phyloP scores from a whole-genome alignment of 2,329 filamentous ascomycete species.

The Ophiocordyceps camponoti-floridani region DNA sequence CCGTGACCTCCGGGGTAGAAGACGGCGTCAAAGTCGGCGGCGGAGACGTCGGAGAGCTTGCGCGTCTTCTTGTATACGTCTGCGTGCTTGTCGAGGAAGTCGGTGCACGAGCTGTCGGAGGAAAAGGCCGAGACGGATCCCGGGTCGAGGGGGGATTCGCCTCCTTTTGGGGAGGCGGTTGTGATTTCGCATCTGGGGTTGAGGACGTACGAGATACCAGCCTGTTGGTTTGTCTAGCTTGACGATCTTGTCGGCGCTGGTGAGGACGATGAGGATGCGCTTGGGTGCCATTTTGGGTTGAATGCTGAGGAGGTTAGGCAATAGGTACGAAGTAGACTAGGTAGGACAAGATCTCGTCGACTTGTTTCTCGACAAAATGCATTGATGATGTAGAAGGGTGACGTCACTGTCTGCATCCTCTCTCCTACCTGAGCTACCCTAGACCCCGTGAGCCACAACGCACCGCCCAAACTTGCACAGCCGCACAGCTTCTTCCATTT shows the following conservation, averaged over 20 bases:
- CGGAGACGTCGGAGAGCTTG: conserved; percentile 36
- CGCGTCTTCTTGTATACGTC: conserved; percentile 45
- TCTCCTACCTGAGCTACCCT: not conserved
- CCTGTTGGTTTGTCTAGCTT: conserved; percentile 39
- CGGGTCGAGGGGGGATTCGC: conserved; percentile 42
- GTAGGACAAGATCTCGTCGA: no score
- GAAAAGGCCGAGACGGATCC: conserved; percentile 35
- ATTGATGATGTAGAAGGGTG: no score
- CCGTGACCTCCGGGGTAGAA: conserved; percentile 41
- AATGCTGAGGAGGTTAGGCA: not conserved
- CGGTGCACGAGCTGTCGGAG: conserved; percentile 29
- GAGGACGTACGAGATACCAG: conserved; percentile 43
- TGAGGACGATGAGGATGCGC: conserved; percentile 55
- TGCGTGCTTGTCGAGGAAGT: conserved; percentile 37
- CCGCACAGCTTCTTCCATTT: not conserved
- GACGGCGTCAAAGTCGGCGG: conserved; percentile 43
- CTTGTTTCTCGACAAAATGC: not conserved
- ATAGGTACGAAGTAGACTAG: not conserved
- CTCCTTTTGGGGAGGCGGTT: conserved; percentile 44
- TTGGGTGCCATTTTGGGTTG: conserved; percentile 30
- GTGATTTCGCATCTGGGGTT: no score
- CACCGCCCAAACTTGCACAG: not conserved
- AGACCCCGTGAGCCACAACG: not conserved
- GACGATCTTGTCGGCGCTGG: conserved; percentile 35
- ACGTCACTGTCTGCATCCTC: no score